phyloP scores from a whole-genome alignment of 306 rosid genomes.

The Prinsepia uniflora region DNA sequence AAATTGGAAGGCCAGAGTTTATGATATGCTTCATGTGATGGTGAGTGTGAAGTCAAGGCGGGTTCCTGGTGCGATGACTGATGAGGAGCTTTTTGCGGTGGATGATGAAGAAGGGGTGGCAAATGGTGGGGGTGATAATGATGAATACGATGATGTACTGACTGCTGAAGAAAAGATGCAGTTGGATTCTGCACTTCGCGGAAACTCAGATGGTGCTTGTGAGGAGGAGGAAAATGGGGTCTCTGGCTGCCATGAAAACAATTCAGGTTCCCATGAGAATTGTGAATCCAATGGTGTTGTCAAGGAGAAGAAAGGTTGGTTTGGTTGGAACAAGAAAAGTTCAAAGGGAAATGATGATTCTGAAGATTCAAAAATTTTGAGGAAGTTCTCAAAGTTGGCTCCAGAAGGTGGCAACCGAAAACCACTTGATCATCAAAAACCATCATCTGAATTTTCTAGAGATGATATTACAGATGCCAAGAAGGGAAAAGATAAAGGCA shows the following conservation, averaged over 20 bases:
- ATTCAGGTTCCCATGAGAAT: conserved; percentile 53
- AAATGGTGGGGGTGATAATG: conserved; percentile 76
- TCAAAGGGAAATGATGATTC: conserved; percentile 62
- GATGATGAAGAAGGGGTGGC: conserved; percentile 75
- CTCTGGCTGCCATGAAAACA: conserved; percentile 64
- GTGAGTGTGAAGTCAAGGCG: conserved; percentile 97
- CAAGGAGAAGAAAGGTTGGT: conserved; percentile 98
- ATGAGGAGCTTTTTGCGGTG: conserved; percentile 91
- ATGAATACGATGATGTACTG: conserved; percentile 86
- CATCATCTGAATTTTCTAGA: conserved; percentile 50
- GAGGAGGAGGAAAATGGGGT: conserved; percentile 77
- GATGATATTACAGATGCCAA: conserved; percentile 63
- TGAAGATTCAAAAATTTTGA: conserved; percentile 65
- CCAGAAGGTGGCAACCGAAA: conserved; percentile 72
- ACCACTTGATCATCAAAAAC: conserved; percentile 61
- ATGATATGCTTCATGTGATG: conserved; percentile 97
- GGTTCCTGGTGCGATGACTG: conserved; percentile 99
- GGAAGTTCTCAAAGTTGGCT: conserved; percentile 69
- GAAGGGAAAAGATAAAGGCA: conserved; percentile 83
- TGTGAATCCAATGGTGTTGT: conserved; percentile 60
- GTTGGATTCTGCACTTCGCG: conserved; percentile 87
- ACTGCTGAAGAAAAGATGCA: conserved; percentile 95
- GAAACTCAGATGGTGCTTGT: conserved; percentile 58
- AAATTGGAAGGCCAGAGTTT: conserved; percentile 92
- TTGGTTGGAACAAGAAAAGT: conserved; percentile 91